Evolutionary conservation across 2,329 filamentous ascomycete species (phyloP).

Genomic region (Acrodontium crateriforme): DNA sequence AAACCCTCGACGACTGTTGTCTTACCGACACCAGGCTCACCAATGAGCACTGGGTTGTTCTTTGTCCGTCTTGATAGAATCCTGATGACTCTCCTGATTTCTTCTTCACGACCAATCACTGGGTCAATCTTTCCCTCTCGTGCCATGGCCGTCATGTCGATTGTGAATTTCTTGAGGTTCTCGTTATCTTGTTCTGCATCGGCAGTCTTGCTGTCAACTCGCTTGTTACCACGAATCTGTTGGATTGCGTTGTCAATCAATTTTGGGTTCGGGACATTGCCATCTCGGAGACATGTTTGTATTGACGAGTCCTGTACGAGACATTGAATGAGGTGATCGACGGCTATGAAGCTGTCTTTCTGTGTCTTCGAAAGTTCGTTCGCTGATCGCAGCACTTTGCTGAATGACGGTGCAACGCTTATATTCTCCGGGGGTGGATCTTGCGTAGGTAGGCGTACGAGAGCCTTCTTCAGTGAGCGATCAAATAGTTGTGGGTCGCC

Average conservation of each 20-base stretch:
- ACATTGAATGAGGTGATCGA: slow-evolving; percentile 84
- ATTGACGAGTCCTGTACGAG: slow-evolving; percentile 67
- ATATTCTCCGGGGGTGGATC: slow-evolving; percentile 87
- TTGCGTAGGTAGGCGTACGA: slow-evolving; percentile 86
- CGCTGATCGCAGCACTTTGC: slow-evolving; percentile 68
- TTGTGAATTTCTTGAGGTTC: slow-evolving; percentile 94
- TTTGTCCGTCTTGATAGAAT: slow-evolving; percentile 90
- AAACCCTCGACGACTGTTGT: slow-evolving; percentile 95
- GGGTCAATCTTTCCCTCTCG: slow-evolving; percentile 96
- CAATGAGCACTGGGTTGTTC: slow-evolving; percentile 97
- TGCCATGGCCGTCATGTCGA: slow-evolving; percentile 95
- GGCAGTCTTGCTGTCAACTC: slow-evolving; percentile 91
- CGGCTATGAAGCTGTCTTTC: slow-evolving; percentile 86
- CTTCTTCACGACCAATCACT: slow-evolving; percentile 91
- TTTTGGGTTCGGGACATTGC: slow-evolving; percentile 84
- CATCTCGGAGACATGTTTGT: slow-evolving; percentile 61
- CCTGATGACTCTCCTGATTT: slow-evolving; percentile 80
- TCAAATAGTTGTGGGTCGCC: slow-evolving; percentile 85
- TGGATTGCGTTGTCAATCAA: slow-evolving; percentile 81
- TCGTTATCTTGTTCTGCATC: slow-evolving; percentile 88
- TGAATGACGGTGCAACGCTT: slow-evolving; percentile 67
- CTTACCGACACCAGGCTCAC: slow-evolving; percentile 96
- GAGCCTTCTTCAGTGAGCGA: slow-evolving; percentile 74
- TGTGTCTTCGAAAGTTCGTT: slow-evolving; percentile 92
- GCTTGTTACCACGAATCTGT: slow-evolving; percentile 79